Evolutionary conservation across 257 asterid genomes (phyloP).

Genomic region (Nicotiana sylvestris): DNA sequence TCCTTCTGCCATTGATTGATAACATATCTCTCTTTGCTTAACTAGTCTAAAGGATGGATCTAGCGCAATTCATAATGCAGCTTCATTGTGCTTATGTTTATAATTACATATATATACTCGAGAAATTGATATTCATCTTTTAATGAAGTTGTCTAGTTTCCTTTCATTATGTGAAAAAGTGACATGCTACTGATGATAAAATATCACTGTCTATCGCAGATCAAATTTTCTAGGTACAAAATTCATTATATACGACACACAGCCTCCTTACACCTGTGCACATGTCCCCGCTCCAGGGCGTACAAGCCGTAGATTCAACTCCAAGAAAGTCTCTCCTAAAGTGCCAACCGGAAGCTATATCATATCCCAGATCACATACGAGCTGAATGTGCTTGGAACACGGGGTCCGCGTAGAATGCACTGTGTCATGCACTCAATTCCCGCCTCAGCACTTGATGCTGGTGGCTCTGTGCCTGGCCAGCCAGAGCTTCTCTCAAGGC

Average conservation of each 20-base stretch:
- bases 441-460: constrained; percentile 68
- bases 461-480: constrained; percentile 91
- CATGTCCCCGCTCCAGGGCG: constrained; percentile 56
- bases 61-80: not conserved
- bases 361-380: constrained; percentile 78
- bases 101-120: not conserved
- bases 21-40: not conserved
- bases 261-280: constrained; percentile 55
- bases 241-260: constrained; percentile 90
- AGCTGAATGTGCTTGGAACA: constrained; percentile 88
- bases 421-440: constrained; percentile 83
- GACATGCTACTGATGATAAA: not conserved
- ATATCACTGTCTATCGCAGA: constrained; percentile 32
- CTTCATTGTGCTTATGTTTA: not conserved
- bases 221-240: constrained; percentile 94
- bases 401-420: constrained; percentile 93
- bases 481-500: constrained; percentile 72
- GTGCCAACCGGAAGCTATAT: constrained; percentile 84
- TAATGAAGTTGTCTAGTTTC: not conserved
- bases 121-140: not conserved
- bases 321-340: constrained; percentile 82
- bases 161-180: not conserved
- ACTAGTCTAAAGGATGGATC: not conserved
- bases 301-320: constrained; percentile 72
- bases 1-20: not conserved